A percentile compares a stretch with the other conserved stretches of the same genome.
Evolutionary conservation across 352 stramenopile genomes (phyloP).

Genomic region (Globisporangium cylindrosporum): DNA sequence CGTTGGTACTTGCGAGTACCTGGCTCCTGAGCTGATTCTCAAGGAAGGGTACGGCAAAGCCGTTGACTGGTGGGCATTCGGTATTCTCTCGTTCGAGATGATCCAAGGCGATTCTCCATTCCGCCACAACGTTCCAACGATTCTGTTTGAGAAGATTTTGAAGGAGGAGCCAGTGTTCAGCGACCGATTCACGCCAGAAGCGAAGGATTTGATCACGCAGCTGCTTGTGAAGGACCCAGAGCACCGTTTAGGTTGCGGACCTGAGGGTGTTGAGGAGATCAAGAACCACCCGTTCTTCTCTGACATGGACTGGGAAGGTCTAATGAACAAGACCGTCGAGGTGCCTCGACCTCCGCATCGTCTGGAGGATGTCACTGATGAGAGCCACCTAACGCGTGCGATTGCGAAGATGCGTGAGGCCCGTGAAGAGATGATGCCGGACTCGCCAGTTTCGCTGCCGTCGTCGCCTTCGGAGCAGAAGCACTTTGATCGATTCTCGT

Average conservation of each 20-base stretch:
- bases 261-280: constrained; percentile 66
- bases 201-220: constrained; percentile 58
- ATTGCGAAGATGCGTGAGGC: constrained; percentile 70
- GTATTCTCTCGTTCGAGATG: constrained; percentile 74
- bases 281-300: constrained; percentile 67
- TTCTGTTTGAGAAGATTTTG: constrained; percentile 81
- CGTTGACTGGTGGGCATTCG: constrained; percentile 77
- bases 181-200: constrained; percentile 64
- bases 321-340: constrained; percentile 56
- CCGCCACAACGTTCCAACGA: constrained; percentile 55
- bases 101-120: constrained; percentile 75
- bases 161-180: constrained; percentile 71
- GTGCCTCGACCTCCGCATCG: constrained; percentile 66
- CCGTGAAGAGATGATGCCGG: constrained; percentile 68
- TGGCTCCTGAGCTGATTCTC: constrained; percentile 69
- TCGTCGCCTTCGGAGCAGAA: constrained; percentile 63
- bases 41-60: constrained; percentile 70
- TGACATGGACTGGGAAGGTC: constrained; percentile 68
- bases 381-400: constrained; percentile 57
- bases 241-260: constrained; percentile 50
- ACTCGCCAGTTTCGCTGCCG: constrained; percentile 63
- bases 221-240: constrained; percentile 56
- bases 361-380: constrained; percentile 69
- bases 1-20: constrained; percentile 73
- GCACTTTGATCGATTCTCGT: constrained; percentile 77